Conservation (phyloP, 148 eudicot species). For the Polygonum maritimum region DNA sequence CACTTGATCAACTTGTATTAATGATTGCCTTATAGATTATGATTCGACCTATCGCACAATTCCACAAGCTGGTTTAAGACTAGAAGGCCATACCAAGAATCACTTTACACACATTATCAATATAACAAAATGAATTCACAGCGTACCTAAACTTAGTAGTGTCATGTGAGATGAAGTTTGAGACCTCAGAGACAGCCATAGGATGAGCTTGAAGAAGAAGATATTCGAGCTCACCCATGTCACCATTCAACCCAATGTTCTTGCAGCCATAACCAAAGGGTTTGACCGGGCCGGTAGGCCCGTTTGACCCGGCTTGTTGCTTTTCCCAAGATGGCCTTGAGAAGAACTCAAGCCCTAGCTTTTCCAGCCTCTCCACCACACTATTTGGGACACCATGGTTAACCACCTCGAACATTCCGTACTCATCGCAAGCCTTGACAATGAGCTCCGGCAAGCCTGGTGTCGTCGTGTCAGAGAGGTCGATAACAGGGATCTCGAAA, state of each 20-base stretch:
- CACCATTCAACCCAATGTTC: slow-evolving; percentile 45
- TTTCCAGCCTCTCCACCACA: slow-evolving; percentile 27
- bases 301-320: slow-evolving; percentile 11
- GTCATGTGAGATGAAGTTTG: slow-evolving; percentile 29
- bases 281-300: slow-evolving; percentile 18
- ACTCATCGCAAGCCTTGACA: slow-evolving; percentile 47
- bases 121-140: too few relatives aligned
- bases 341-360: slow-evolving; percentile 36
- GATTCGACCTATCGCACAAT: neutral
- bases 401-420: slow-evolving; percentile 45
- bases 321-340: slow-evolving; percentile 30
- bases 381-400: slow-evolving; percentile 45
- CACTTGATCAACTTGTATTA: neutral
- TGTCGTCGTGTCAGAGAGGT: slow-evolving; percentile 30
- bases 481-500: slow-evolving; percentile 41
- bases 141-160: slow-evolving; percentile 19
- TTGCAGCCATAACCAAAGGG: slow-evolving; percentile 67
- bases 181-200: slow-evolving; percentile 13
- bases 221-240: slow-evolving; percentile 52
- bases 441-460: slow-evolving; percentile 7
- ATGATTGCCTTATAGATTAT: neutral
- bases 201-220: slow-evolving; percentile 28
- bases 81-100: neutral
- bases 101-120: neutral
- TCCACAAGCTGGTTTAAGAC: neutral